Conservation (phyloP, 805 yeast species). For the Wickerhamiella alocasiicola region DNA sequence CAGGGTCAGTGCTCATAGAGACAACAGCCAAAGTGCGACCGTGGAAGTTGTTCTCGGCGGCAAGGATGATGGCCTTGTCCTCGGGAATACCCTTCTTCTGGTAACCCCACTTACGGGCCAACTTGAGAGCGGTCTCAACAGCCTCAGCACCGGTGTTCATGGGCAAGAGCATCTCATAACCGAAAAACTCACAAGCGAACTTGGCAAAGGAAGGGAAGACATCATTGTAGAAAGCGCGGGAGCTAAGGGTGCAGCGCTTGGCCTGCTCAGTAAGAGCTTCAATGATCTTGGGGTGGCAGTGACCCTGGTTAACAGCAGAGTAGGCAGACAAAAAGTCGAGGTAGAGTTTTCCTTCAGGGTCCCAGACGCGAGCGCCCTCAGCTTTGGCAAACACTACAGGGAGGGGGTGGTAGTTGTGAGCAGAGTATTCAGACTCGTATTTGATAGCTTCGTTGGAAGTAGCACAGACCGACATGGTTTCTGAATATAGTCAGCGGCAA, state of each 20-base stretch:
- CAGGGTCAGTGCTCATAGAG: slow-evolving; percentile 93
- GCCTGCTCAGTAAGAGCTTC: slow-evolving; percentile 82
- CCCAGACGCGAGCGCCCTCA: slow-evolving; percentile 90
- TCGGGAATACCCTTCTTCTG: slow-evolving; percentile 69
- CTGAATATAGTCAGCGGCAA: not conserved
- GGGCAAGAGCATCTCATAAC: slow-evolving; percentile 86
- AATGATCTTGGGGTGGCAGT: slow-evolving; percentile 89
- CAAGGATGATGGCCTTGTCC: slow-evolving; percentile 73
- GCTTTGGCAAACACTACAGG: slow-evolving; percentile 90
- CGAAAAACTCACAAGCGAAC: slow-evolving; percentile 75
- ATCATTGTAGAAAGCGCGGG: slow-evolving; percentile 87
- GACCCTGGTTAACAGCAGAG: slow-evolving; percentile 97
- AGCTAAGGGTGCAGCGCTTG: slow-evolving; percentile 65
- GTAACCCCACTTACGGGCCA: slow-evolving; percentile 98
- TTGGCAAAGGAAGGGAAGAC: slow-evolving; percentile 79
- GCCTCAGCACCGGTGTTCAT: slow-evolving; percentile 99
- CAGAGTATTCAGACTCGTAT: slow-evolving; percentile 71
- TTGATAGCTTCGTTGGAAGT: slow-evolving; percentile 54
- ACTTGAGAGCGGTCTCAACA: slow-evolving; percentile 85
- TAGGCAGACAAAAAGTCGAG: slow-evolving; percentile 88
- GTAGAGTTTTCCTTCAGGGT: slow-evolving; percentile 92
- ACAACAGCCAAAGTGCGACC: slow-evolving; percentile 93
- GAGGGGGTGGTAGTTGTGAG: slow-evolving; percentile 93
- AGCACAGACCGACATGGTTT: slow-evolving; percentile 21
- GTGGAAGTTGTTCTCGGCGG: slow-evolving; percentile 86